Conservation (phyloP, 2,329 filamentous ascomycete genomes). For the Chaetomiaceae sp. region DNA sequence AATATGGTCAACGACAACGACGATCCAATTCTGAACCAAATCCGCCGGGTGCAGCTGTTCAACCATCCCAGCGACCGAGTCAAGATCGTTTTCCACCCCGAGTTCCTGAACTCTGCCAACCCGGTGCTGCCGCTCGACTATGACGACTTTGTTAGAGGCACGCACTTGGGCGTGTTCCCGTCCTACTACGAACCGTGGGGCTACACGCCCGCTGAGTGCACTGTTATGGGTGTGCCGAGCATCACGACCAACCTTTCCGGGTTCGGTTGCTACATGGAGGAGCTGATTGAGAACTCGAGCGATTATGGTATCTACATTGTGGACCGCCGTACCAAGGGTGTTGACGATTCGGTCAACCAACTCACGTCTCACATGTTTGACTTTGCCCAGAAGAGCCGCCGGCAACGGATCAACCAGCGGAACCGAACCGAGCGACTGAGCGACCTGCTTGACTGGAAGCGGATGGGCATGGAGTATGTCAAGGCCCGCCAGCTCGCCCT, state of each 20-base stretch:
- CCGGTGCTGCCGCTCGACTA: slow-evolving; percentile 94
- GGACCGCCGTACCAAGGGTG: slow-evolving; percentile 87
- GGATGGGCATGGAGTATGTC: slow-evolving; percentile 99
- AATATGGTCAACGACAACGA: slow-evolving; percentile 96
- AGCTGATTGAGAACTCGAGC: slow-evolving; percentile 93
- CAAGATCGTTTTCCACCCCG: slow-evolving; percentile 96
- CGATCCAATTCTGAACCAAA: slow-evolving; percentile 92
- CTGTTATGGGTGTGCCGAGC: slow-evolving; percentile 96
- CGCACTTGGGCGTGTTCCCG: slow-evolving; percentile 89
- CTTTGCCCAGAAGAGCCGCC: slow-evolving; percentile 85
- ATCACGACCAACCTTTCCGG: slow-evolving; percentile 98
- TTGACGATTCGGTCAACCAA: slow-evolving; percentile 97
- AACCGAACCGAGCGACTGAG: slow-evolving; percentile 94
- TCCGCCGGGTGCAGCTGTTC: slow-evolving; percentile 93
- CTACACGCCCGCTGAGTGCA: slow-evolving; percentile 96
- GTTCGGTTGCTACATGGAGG: slow-evolving; percentile 99
- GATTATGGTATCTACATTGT: slow-evolving; percentile 99
- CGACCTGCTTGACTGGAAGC: slow-evolving; percentile 96
- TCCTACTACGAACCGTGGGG: slow-evolving; percentile 99
- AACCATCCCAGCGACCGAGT: slow-evolving; percentile 93
- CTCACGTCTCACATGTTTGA: slow-evolving; percentile 90
- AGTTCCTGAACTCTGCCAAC: slow-evolving; percentile 94
- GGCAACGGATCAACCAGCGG: slow-evolving; percentile 97
- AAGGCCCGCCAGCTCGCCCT: slow-evolving; percentile 93
- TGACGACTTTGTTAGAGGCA: slow-evolving; percentile 96